Base-by-base conservation (phyloP, 2,329 filamentous ascomycete genomes). In the Fusarium austroafricanum region DNA sequence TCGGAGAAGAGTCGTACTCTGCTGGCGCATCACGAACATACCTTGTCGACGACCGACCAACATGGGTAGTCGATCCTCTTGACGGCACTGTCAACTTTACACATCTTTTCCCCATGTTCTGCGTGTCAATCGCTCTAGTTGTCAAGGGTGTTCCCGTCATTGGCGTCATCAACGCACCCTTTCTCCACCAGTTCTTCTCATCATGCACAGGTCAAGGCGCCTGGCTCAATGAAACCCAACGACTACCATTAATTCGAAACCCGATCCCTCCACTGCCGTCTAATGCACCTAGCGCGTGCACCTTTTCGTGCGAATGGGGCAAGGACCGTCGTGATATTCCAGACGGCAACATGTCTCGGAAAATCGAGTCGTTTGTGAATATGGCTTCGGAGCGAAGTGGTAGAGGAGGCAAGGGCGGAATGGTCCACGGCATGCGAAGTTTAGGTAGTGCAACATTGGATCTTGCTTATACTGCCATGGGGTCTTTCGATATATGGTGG, bases 11-110 rank as follows among this genome's bases (percentile, higher is more conserved):
- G 76, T 87, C 87, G 0, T 94, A 94, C 76, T 90, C 89, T 42
- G 88, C 89, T 72, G 88, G 90, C 37, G 76, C 86, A 26, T 89
- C 90, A 0, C 87, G 89, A 71, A 82, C 88, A 44, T 94, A 93
- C 73, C 84, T 93, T 7, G 88, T 94, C 63, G 81, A 80, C 44
- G 75, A 85, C 38, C 71, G 79, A 1, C 91, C 91, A 42, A 93
- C 91, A 31, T 94, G 91, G 92, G 88, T 89, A 72, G 85, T 94
- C 39, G 92, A 94, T 77, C 91, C 92, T 11, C 83, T 94, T 28
- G 91, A 94, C 73, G 91, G 90, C 81, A 94, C 92, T 5, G 90
- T 94, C 61, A 94, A 94, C 81, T 94, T 91, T 79, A 92, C 91
- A 29, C 92, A 94, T 76, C 84, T 92, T 8, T 93, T 92, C 74